A percentile compares a stretch with the other conserved stretches of the same genome.
phyloP scores from a whole-genome alignment of 441 rosid genomes.

The Croton setiger region DNA sequence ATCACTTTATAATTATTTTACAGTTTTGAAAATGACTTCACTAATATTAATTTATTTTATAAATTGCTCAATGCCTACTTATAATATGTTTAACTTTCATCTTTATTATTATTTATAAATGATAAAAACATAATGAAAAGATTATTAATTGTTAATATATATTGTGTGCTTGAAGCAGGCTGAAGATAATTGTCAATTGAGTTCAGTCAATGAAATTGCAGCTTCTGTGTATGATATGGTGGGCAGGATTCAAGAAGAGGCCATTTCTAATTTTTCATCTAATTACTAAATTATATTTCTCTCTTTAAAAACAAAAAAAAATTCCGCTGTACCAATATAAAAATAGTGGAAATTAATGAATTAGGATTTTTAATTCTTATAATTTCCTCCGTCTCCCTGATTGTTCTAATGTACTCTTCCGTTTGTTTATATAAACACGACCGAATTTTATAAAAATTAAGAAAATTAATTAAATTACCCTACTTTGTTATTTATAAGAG shows the following conservation, averaged over 20 bases:
- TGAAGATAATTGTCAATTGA: conserved; percentile 43
- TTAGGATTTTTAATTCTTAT: background rate
- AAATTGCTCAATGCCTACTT: too few species aligned
- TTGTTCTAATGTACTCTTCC: background rate
- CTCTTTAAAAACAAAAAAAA: background rate
- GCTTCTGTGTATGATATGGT: conserved; percentile 53
- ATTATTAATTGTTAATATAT: background rate
- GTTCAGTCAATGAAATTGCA: conserved; percentile 49
- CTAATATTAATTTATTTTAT: too few species aligned
- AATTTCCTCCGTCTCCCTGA: background rate
- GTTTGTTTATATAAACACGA: background rate
- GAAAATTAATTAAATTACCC: too few species aligned
- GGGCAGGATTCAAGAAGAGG: conserved; percentile 36
- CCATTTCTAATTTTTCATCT: background rate
- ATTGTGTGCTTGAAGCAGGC: conserved; percentile 33
- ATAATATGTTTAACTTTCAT: too few species aligned
- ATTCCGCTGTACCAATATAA: background rate
- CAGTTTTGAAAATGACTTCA: background rate
- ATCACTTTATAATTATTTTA: too few species aligned
- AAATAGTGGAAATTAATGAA: background rate
- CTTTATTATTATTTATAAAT: too few species aligned
- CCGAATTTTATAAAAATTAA: too few species aligned
- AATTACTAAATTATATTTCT: background rate
- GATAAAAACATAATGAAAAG: background rate
- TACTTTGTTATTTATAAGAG: too few species aligned